A percentile compares a stretch with the other conserved stretches of the same genome.
Evolutionary conservation across 306 rosid genomes (phyloP).

Genomic region (Corylus americana): DNA sequence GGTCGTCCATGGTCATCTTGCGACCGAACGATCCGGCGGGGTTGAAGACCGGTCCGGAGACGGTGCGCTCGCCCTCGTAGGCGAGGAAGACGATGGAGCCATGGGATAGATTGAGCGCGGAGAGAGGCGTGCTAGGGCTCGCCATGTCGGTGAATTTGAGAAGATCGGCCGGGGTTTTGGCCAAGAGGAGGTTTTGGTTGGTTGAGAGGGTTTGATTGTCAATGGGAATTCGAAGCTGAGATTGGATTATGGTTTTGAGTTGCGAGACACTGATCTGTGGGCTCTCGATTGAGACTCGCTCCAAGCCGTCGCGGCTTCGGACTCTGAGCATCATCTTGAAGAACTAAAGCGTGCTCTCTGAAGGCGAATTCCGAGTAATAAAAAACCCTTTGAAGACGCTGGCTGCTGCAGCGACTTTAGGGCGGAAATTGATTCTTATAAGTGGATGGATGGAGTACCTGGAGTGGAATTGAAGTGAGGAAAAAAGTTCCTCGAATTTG

Average conservation of each 20-base stretch:
- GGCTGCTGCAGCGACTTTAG: neutral
- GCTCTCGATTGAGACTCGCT: conserved; percentile 66
- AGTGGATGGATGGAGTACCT: neutral
- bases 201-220: conserved; percentile 83
- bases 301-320: conserved; percentile 94
- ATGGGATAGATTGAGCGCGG: conserved; percentile 64
- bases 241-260: conserved; percentile 56
- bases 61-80: conserved; percentile 82
- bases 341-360: neutral
- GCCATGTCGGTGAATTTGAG: conserved; percentile 72
- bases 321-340: conserved; percentile 79
- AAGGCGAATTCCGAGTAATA: neutral
- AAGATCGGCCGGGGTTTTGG: conserved; percentile 61
- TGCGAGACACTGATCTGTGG: conserved; percentile 60
- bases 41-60: conserved; percentile 62
- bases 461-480: conserved; percentile 21
- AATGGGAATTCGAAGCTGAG: conserved; percentile 66
- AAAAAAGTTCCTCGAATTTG: conserved; percentile 12
- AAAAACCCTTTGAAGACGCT: neutral
- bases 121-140: conserved; percentile 46
- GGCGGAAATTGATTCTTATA: neutral
- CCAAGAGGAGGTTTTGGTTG: conserved; percentile 73
- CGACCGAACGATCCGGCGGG: conserved; percentile 95
- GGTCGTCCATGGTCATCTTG: conserved; percentile 99
- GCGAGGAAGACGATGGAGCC: conserved; percentile 73